Evolutionary conservation across 176 grass and related monocot genomes (phyloP), one percentile per base, ranked within the genome.

Genomic region (Eremochloa ophiuroides): DNA sequence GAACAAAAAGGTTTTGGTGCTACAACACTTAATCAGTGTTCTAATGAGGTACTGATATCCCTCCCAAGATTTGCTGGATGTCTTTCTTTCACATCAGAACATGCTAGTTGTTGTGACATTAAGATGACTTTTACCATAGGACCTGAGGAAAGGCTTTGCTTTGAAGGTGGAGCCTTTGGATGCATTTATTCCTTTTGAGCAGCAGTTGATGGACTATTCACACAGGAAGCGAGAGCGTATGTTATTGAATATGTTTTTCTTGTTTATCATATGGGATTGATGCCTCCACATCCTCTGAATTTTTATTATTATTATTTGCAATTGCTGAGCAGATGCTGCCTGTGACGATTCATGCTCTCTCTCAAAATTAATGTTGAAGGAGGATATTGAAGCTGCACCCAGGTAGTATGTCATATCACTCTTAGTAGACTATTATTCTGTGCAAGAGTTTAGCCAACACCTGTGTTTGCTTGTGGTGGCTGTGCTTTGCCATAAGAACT

Each of bases 351-450:
- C 79, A 38, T 71, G 47, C 35, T 83, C 86, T 74, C 39, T 91
- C 4, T 85, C 86, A 64, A 91, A 91, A 72, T 16, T 89, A 82
- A 74, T 91, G 85, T 76, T 89, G 26, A 85, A 70, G 62, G 92
- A 88, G 59, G 92, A 88, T 71, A 78, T 87, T 47, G 74, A 73
- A 4, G 73, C 76, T 62, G 44, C 72, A 18, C 58, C 83, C 38
- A 83, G 78, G 92, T 80, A 80, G 4, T 69, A 85, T 84, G 50
- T 55, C 43, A 38, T 3, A 68, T 59, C 48, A 41, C 22, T 60
- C 16, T 72, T 38, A 1, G 3, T 26, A 26, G n/a, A 26, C 55
- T 35, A 15, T 82, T 78, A 29, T 69, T 64, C 2, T 17, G 18
- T 70, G 16, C 43, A 56, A 74, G 30, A 67, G 14, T 53, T 11